Conservation (phyloP, 768 basidiomycete species). For the Boletus speciosus region DNA sequence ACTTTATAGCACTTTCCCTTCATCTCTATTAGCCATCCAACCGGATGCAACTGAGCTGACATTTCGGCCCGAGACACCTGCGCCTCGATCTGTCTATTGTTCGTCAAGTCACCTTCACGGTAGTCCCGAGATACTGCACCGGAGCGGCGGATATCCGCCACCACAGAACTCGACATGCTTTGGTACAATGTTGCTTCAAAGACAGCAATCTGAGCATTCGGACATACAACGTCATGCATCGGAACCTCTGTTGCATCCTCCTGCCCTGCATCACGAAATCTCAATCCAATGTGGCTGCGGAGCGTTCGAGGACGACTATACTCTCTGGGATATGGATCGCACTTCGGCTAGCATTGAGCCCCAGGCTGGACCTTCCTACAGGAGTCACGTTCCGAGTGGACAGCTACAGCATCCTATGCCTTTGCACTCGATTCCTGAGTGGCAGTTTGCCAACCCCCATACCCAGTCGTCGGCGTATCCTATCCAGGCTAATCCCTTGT, state of each 20-base stretch:
- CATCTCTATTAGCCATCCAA: constrained; percentile 9
- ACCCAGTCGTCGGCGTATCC: not conserved
- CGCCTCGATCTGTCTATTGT: not conserved
- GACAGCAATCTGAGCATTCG: not conserved
- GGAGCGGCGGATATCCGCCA: not conserved
- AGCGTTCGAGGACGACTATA: not conserved
- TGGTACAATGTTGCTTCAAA: not conserved
- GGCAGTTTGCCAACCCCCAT: constrained; percentile 3
- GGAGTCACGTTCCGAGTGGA: not conserved
- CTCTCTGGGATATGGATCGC: not conserved
- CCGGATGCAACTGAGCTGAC: not conserved
- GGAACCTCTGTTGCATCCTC: not conserved
- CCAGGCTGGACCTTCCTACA: not conserved
- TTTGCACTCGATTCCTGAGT: not conserved
- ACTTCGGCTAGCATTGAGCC: not conserved
- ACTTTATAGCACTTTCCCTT: constrained; percentile 6
- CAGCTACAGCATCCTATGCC: not conserved
- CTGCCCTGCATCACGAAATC: not conserved
- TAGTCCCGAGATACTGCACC: not conserved
- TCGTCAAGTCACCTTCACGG: not conserved
- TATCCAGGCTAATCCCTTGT: not conserved
- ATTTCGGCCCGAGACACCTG: not conserved
- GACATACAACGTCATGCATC: not conserved
- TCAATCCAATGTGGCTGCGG: not conserved
- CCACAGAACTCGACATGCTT: not conserved